A percentile compares a stretch with the other conserved stretches of the same genome.
Conservation (phyloP, 2,329 filamentous ascomycete species). For the Aspergillus vadensis region DNA sequence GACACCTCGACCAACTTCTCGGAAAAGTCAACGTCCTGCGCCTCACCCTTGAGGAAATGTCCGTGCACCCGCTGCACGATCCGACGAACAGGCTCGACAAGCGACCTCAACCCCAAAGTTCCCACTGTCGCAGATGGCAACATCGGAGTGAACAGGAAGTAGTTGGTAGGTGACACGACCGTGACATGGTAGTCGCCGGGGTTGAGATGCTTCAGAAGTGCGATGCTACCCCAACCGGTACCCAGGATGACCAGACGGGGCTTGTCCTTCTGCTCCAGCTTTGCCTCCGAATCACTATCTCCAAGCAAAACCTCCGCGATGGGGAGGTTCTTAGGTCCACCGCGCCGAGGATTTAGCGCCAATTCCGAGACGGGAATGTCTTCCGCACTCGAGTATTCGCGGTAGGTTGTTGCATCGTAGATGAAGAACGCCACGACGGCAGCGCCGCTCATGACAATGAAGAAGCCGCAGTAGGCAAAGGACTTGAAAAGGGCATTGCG, state of each 20-base stretch:
- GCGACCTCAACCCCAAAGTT: constrained; percentile 83
- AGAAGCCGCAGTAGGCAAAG: constrained; percentile 73
- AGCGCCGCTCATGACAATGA: constrained; percentile 68
- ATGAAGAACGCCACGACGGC: constrained; percentile 83
- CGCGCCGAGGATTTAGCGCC: constrained; percentile 76
- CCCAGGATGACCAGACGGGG: constrained; percentile 90
- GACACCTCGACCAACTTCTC: constrained; percentile 87
- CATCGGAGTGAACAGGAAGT: constrained; percentile 98
- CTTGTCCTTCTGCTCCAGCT: constrained; percentile 75
- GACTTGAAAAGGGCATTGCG: constrained; percentile 65
- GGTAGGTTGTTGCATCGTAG: constrained; percentile 92
- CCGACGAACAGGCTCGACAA: constrained; percentile 88
- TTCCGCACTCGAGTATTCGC: constrained; percentile 63
- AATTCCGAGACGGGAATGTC: constrained; percentile 84
- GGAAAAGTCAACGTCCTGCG: constrained; percentile 88
- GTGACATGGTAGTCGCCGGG: constrained; percentile 95
- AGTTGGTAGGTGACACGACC: constrained; percentile 90
- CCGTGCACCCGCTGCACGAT: constrained; percentile 77
- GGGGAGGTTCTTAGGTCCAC: constrained; percentile 92
- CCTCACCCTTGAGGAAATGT: constrained; percentile 85
- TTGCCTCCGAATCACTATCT: constrained; percentile 77
- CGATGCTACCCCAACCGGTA: constrained; percentile 92
- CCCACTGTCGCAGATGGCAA: constrained; percentile 95
- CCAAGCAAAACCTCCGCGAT: constrained; percentile 87
- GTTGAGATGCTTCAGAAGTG: constrained; percentile 84